Base-by-base conservation (phyloP, 2,329 filamentous ascomycete species). In the Canariomyces notabilis region DNA sequence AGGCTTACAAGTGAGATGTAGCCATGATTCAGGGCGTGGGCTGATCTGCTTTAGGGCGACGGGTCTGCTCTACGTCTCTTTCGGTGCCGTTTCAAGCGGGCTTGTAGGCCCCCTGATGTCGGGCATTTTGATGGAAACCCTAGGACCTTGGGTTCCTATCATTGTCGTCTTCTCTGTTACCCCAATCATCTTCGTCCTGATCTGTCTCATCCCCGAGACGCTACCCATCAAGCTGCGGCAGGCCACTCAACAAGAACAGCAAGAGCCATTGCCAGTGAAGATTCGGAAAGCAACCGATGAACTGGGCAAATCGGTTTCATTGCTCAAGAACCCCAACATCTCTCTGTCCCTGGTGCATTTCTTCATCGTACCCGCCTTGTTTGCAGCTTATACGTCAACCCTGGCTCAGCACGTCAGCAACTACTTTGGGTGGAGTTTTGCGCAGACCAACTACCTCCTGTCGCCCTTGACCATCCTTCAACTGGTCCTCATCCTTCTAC, bases 341-440 rank as follows among this genome's bases (percentile, higher is more conserved):
- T 2, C 42, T 4, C 39, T 56, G 14, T 37, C 49, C 5, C 42
- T 57, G 32, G 45, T 44, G 14, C 43, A 34, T 5, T 57, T 55
- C 34, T 19, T 52, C 29, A 49, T 57, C 26, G 45, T 51, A 18
- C 52, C 55, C 12, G 53, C 47, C 5, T 26, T 57, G 5, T 54
- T 53, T 11, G 37, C 47, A 4, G 55, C 53, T 2, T 55, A 55
- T 11, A 37, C 50, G 1, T 35, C 51, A 2, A 56, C 50, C n/a
- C 33, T 57, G 14, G 37, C 46, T 4, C 53, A 56, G 23, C 49
- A 57, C 26, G 49, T 57, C 16, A 56, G 55, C 48, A 54, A 50
- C 6, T 57, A 56, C 40, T 57, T 57, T 34, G 52, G 52, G 9
- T 57, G 55, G 55, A 56, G 42, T 5, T 32, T 57, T 6, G 53